These are phyloP conservation scores for Tolypocladium cylindrosporum DNA, from an alignment of 2,329 filamentous ascomycete genomes.

Conservation along the genomic window DNA sequence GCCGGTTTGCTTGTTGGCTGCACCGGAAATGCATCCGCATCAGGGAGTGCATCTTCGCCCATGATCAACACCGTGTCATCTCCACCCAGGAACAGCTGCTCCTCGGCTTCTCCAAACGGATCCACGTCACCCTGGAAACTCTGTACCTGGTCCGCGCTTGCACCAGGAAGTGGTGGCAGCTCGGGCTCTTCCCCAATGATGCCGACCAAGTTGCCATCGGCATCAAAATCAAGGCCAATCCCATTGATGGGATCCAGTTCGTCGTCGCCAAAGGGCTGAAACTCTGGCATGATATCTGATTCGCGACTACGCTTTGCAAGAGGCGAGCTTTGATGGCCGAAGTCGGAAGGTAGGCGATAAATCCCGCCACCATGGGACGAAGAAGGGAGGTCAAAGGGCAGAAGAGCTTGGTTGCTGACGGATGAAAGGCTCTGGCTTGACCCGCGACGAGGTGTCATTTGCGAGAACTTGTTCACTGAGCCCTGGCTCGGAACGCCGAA, in stretches of 20 bases:
- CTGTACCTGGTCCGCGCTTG: slow-evolving; percentile 14
- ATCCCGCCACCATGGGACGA: slow-evolving; percentile 23
- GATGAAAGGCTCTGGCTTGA: slow-evolving; percentile 22
- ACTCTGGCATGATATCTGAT: slow-evolving; percentile 11
- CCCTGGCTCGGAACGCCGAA: slow-evolving; percentile 24
- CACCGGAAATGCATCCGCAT: slow-evolving; percentile 24
- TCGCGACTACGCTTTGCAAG: slow-evolving; percentile 11
- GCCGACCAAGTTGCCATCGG: slow-evolving; percentile 37
- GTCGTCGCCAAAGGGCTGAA: slow-evolving; percentile 26
- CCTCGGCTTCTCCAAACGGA: neutral
- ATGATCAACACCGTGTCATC: slow-evolving; percentile 20
- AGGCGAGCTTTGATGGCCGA: slow-evolving; percentile 21
- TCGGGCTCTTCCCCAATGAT: slow-evolving; percentile 31
- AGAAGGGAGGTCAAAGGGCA: slow-evolving; percentile 21
- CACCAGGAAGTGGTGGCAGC: slow-evolving; percentile 28
- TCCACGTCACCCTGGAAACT: neutral
- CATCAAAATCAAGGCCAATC: slow-evolving; percentile 40
- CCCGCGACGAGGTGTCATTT: slow-evolving; percentile 29
- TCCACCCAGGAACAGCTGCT: neutral
- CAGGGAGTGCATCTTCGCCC: slow-evolving; percentile 26
- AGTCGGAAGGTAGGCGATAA: slow-evolving; percentile 22
- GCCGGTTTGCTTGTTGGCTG: slow-evolving; percentile 7
- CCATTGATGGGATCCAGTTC: slow-evolving; percentile 27
- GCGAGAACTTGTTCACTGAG: slow-evolving; percentile 28
- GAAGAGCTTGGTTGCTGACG: slow-evolving; percentile 12